Evolutionary conservation across 208 protist genomes (phyloP).

Genomic region (Leishmania gerbilli): DNA sequence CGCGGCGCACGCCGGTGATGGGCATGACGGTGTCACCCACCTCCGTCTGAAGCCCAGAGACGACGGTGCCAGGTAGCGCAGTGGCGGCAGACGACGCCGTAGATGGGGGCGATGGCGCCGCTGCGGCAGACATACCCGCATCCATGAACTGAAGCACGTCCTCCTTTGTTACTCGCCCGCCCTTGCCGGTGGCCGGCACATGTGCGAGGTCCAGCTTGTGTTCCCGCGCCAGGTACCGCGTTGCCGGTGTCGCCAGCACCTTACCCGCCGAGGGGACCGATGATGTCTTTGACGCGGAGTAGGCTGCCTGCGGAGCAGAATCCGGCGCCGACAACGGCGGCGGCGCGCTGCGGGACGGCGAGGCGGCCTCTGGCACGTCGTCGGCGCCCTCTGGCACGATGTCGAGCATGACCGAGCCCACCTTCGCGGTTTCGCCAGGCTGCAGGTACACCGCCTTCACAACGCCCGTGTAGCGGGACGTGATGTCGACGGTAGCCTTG

Average conservation of each 20-base stretch:
- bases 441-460: constrained; percentile 85
- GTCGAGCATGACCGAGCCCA: constrained; percentile 88
- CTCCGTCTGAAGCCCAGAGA: constrained; percentile 7
- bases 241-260: constrained; percentile 91
- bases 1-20: constrained; percentile 49
- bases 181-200: constrained; percentile 67
- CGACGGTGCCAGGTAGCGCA: neutral
- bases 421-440: constrained; percentile 81
- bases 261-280: constrained; percentile 21
- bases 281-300: neutral
- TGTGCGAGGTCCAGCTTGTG: constrained; percentile 76
- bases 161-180: constrained; percentile 93
- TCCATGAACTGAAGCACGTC: constrained; percentile 65
- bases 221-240: constrained; percentile 84
- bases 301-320: neutral
- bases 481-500: constrained; percentile 95
- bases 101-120: neutral
- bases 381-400: constrained; percentile 44
- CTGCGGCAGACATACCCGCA: neutral
- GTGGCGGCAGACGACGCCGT: neutral
- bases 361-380: neutral
- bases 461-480: constrained; percentile 87
- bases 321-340: neutral
- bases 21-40: constrained; percentile 42
- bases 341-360: neutral